Evolutionary conservation across 352 stramenopile genomes (phyloP), one percentile per base, ranked within the genome.

Genomic region (Albugo laibachii): DNA sequence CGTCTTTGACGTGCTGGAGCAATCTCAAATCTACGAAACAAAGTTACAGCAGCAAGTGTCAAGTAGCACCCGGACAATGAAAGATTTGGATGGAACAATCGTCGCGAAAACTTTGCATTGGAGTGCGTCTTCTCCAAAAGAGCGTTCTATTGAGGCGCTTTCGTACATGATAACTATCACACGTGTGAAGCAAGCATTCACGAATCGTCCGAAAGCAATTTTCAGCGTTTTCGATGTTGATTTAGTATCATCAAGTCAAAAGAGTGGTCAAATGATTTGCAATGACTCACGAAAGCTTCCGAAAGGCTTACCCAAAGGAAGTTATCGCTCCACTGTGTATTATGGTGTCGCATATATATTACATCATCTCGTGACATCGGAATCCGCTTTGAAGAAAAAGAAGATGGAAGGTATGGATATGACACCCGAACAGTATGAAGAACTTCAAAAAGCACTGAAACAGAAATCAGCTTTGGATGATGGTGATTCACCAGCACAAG

Each of bases 371-470:
- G 65, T 94, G 19, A 96, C 93, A 18, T 95, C 86, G 21, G 85
- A 96, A 51, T 69, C 95, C 47, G 83, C 92, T 42, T 69, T 98
- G 5, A 92, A 95, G 46, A 93, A 84, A 49, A 95, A 97, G 65
- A 81, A 95, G 53, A 97, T 98, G 67, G 74, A 91, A 27, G 88
- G 89, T 11, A 97, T 96, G 68, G 92, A 98, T 53, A 85, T 98
- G 49, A 96, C 89, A 0, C 75, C 91, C 31, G 92, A 98, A 51
- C 91, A 98, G 62, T 98, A 97, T 61, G 92, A 98, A 70, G 79
- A 98, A 60, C 66, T 98, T 14, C 85, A 97, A 61, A 80, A 91
- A 45, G 77, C 96, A 41, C 64, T 92, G 15, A 91, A 92, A 48
- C 84, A 95, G 49, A 97, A 97, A 56, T 96, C 88, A 13, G 66